Conservation (phyloP, 805 yeast species). For the Lipomyces lipofer region DNA sequence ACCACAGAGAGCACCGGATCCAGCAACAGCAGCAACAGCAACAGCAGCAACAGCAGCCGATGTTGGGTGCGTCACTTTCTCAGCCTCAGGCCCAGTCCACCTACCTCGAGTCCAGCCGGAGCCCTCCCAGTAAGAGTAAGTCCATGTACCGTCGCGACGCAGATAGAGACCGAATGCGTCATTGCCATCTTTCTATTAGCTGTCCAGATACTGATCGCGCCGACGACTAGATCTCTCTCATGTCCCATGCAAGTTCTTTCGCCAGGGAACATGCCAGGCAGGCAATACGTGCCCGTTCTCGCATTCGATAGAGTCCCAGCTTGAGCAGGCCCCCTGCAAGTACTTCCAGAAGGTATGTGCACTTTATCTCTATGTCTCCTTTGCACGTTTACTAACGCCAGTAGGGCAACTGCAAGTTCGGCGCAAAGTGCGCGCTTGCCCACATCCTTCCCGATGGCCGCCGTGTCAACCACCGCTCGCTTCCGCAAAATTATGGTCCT, state of each 20-base stretch:
- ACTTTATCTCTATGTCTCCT: background rate
- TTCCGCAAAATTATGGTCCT: constrained; percentile 14
- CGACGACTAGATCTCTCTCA: constrained; percentile 66
- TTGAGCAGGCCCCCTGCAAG: constrained; percentile 69
- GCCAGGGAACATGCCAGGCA: constrained; percentile 94
- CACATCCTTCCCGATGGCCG: constrained; percentile 88
- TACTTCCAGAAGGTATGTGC: constrained; percentile 66
- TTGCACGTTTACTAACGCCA: background rate
- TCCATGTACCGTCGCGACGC: background rate
- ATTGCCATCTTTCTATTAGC: background rate
- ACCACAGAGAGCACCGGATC: too few species aligned
- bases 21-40: background rate
- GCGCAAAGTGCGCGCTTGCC: constrained; percentile 89
- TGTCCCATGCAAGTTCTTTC: constrained; percentile 93
- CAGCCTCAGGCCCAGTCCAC: constrained; percentile 15
- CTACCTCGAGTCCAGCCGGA: constrained; percentile 28
- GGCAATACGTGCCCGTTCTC: constrained; percentile 90
- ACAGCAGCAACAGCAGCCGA: constrained; percentile 14
- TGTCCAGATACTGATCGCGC: background rate
- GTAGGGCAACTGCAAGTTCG: constrained; percentile 91
- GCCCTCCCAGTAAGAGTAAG: constrained; percentile 33
- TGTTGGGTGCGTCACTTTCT: constrained; percentile 19
- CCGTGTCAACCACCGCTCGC: constrained; percentile 54
- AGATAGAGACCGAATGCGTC: too few species aligned
- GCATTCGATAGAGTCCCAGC: constrained; percentile 64